Conservation (phyloP, 495 filamentous ascomycete genomes). For the Aspergillus ellipticus region DNA sequence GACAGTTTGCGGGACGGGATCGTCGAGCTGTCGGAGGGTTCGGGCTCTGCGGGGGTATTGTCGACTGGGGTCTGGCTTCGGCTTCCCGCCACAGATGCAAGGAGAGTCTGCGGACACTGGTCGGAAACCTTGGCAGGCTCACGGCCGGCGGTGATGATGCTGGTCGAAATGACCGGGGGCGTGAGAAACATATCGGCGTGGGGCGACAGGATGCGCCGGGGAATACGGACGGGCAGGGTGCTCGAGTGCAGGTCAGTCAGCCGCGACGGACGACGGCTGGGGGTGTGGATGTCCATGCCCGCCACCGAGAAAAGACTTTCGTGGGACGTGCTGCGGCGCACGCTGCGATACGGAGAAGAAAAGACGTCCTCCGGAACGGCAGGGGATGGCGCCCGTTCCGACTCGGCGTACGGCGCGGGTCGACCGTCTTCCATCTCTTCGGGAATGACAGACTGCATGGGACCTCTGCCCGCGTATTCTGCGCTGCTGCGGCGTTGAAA, state of each 20-base stretch:
- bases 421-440: conserved; percentile 38
- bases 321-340: conserved; percentile 43
- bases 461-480: conserved; percentile 13
- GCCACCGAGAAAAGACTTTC: conserved; percentile 51
- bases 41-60: not conserved
- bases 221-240: conserved; percentile 24
- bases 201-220: conserved; percentile 36
- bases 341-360: conserved; percentile 20
- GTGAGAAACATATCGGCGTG: conserved; percentile 34
- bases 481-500: not conserved
- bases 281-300: conserved; percentile 50
- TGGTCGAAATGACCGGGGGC: conserved; percentile 43
- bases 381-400: conserved; percentile 14
- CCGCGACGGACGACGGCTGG: conserved; percentile 31
- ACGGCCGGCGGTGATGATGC: conserved; percentile 39
- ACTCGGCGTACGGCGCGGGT: conserved; percentile 17
- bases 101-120: conserved; percentile 32
- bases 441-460: conserved; percentile 35
- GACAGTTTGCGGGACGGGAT: conserved; percentile 27
- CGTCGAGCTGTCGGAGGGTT: conserved; percentile 23
- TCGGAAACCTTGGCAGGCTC: conserved; percentile 17
- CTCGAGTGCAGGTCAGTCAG: conserved; percentile 31
- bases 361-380: conserved; percentile 24
- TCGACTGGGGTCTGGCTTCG: conserved; percentile 14
- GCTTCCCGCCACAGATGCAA: conserved; percentile 38